phyloP scores from a whole-genome alignment of 2,329 filamentous ascomycete species.

The Neofusicoccum kwambonambiense region DNA sequence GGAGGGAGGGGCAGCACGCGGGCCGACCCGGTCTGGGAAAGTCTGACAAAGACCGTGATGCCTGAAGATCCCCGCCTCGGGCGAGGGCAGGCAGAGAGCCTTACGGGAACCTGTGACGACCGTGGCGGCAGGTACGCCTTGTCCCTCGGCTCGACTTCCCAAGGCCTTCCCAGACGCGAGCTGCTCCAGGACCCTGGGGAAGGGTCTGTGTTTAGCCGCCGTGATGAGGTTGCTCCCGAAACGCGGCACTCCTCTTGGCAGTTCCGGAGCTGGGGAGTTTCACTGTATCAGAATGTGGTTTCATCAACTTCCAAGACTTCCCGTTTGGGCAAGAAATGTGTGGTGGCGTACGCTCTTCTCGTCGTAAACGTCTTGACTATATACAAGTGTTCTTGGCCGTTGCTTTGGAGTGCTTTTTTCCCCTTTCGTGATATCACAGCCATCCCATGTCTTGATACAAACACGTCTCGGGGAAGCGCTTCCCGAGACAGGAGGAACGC shows the following conservation, averaged over 20 bases:
- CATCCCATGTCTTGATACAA: slow-evolving; percentile 1
- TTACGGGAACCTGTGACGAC: background rate
- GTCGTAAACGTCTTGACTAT: slow-evolving; percentile 5
- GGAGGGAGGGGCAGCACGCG: background rate
- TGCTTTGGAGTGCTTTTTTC: slow-evolving; percentile 1
- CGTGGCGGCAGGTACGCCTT: background rate
- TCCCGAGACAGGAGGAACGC: slow-evolving; percentile 2
- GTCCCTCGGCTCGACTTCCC: slow-evolving; percentile 8
- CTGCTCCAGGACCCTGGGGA: background rate
- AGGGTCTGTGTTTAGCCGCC: slow-evolving; percentile 6
- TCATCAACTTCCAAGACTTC: slow-evolving; percentile 5
- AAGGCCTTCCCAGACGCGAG: background rate
- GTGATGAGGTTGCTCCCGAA: background rate
- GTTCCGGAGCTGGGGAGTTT: background rate
- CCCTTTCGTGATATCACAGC: background rate
- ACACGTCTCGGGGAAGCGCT: background rate
- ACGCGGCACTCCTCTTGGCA: slow-evolving; percentile 6
- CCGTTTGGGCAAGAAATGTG: background rate
- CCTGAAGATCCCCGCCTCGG: background rate
- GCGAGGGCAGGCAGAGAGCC: no score
- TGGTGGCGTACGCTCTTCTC: background rate
- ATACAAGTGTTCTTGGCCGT: slow-evolving; percentile 9
- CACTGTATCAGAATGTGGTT: background rate
- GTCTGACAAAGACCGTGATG: background rate
- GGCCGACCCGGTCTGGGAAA: slow-evolving; percentile 1